A percentile compares a stretch with the other conserved stretches of the same genome.
phyloP scores from a whole-genome alignment of 2,329 filamentous ascomycete genomes.

The Parascedosporium putredinis region DNA sequence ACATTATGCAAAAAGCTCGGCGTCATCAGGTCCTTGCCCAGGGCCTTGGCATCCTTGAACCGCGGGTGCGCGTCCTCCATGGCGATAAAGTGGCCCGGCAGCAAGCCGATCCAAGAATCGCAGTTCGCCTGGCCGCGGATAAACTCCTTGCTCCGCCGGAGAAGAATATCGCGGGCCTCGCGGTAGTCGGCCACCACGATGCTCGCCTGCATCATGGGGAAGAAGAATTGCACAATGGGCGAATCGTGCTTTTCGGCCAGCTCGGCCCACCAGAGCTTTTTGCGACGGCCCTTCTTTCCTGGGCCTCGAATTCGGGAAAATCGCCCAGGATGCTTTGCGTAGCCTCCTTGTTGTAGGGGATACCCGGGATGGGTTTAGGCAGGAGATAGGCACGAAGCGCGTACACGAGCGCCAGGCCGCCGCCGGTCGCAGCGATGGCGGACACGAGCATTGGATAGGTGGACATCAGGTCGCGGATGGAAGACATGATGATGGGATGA shows the following conservation, averaged over 20 bases:
- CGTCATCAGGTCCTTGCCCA: slow-evolving; percentile 26
- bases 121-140: slow-evolving; percentile 18
- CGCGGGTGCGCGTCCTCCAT: slow-evolving; percentile 21
- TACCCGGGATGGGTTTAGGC: slow-evolving; percentile 12
- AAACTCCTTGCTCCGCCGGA: slow-evolving; percentile 22
- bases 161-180: slow-evolving; percentile 22
- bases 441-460: no score
- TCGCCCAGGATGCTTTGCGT: slow-evolving; percentile 16
- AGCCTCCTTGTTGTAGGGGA: slow-evolving; percentile 17
- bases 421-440: no score
- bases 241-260: slow-evolving; percentile 12
- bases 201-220: slow-evolving; percentile 21
- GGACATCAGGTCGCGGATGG: no score
- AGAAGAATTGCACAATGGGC: slow-evolving; percentile 23
- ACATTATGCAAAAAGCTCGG: slow-evolving; percentile 21
- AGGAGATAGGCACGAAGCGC: no score
- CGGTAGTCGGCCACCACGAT: slow-evolving; percentile 23
- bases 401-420: no score
- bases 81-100: slow-evolving; percentile 21
- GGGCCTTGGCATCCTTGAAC: slow-evolving; percentile 21
- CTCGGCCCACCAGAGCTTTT: background rate
- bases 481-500: no score
- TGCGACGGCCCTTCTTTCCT: background rate
- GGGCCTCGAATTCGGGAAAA: slow-evolving; percentile 10
- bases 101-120: slow-evolving; percentile 15